Evolutionary conservation across 2,329 filamentous ascomycete species (phyloP), one percentile per base, ranked within the genome.

Genomic region (Rhynchosporium agropyri): DNA sequence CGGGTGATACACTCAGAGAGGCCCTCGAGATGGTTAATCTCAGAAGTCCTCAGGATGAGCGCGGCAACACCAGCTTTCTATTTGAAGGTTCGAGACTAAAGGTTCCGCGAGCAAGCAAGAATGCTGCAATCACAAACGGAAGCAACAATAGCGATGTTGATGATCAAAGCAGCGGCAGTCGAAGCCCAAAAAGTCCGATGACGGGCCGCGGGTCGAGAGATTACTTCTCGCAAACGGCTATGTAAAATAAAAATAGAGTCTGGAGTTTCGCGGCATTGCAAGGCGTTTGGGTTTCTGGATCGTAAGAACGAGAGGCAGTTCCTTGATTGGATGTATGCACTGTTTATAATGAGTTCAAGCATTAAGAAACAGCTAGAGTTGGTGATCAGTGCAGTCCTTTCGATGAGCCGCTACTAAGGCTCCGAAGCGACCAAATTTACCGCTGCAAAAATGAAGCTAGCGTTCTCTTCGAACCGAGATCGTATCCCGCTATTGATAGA

Each of bases 1-100:
- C 87, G 13, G 95, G 95, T 0, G 86, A 89, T 68, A 94, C 91
- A 50, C 80, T 99, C 55, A 81, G 85, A 60, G 85, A 89, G 70
- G 90, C 89, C 2, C 81, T 96, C 75, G 83, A 85, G 68, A 80
- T 86, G 76, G 83, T 87, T 6, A 82, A 84, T 54, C 74, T 77
- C n/a, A 71, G 74, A 65, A 76, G 73, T 53, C 76, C 76, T 2
- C 67, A 69, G 9, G 70, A 74, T 33, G 71, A 75, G 46, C 71
- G 71, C 43, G 72, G 71, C 49, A 68, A 63, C 13, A 72, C 69
- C 26, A 76, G 76, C 62, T 77, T 77, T 64, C 73, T 78, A 69
- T 77, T 77, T 66, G 73, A 76, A 62, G 74, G 75, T 28, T 70
- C 75, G 31, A 71, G 73, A 54, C 59, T 76, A 50, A 75, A 75